A percentile compares a stretch with the other conserved stretches of the same genome.
phyloP scores from a whole-genome alignment of 1,139 yeast genomes.

The Sugiyamaella neomexicana region DNA sequence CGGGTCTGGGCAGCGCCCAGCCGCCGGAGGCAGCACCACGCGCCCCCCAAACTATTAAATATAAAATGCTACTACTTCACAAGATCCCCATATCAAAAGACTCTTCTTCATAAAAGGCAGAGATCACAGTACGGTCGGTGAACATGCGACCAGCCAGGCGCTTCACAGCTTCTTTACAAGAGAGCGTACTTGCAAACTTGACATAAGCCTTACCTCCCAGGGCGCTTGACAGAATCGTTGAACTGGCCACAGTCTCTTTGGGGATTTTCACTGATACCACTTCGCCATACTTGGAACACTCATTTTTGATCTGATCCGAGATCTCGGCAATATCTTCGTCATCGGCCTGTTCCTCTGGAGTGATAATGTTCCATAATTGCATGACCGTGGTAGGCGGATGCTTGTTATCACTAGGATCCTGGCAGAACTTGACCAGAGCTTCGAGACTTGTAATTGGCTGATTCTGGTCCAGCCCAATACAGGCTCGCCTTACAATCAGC shows the following conservation, averaged over 20 bases:
- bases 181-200: constrained; percentile 55
- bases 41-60: too few species aligned
- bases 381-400: constrained; percentile 50
- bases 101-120: constrained; percentile 60
- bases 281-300: constrained; percentile 55
- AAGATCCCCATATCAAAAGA: constrained; percentile 46
- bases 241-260: constrained; percentile 39
- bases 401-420: constrained; percentile 1
- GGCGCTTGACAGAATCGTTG: constrained; percentile 39
- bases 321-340: constrained; percentile 53
- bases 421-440: constrained; percentile 28
- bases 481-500: constrained; percentile 40
- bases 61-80: constrained; percentile 21
- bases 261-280: constrained; percentile 64
- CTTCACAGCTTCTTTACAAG: constrained; percentile 59
- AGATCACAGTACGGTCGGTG: constrained; percentile 67
- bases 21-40: background rate
- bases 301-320: constrained; percentile 52
- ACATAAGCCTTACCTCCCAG: constrained; percentile 75
- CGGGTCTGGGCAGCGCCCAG: background rate
- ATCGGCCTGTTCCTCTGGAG: constrained; percentile 62
- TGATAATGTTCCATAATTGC: constrained; percentile 63
- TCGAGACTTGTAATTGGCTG: constrained; percentile 32
- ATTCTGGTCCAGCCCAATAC: constrained; percentile 39
- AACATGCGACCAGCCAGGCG: constrained; percentile 69